Evolutionary conservation across 106 monocot genomes (phyloP).

Genomic region (Dactylorhiza incarnata): DNA sequence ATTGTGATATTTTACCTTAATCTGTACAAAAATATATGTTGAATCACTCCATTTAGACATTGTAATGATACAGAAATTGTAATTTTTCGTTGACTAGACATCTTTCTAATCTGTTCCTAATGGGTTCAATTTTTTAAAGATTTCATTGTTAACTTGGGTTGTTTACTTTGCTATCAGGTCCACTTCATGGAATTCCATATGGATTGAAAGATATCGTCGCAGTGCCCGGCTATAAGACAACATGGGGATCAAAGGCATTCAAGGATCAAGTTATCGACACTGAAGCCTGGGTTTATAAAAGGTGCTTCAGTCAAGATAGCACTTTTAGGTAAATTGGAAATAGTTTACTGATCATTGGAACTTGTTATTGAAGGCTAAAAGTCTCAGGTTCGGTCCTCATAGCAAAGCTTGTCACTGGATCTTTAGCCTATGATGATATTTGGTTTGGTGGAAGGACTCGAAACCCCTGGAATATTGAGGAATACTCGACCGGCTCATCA

Average conservation of each 20-base stretch:
- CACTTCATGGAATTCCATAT: slow-evolving; percentile 96
- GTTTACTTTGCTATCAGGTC: slow-evolving; percentile 33
- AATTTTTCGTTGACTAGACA: neutral
- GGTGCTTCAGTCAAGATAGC: slow-evolving; percentile 18
- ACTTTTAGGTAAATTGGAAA: neutral
- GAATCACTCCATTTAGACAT: neutral
- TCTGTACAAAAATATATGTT: neutral
- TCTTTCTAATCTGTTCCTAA: neutral
- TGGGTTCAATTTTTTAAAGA: neutral
- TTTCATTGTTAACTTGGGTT: neutral
- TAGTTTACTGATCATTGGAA: slow-evolving; percentile 3
- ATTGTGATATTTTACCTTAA: neutral
- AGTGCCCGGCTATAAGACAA: slow-evolving; percentile 77
- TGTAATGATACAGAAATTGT: neutral
- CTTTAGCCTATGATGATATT: slow-evolving; percentile 97
- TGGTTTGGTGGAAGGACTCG: slow-evolving; percentile 95
- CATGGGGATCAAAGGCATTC: slow-evolving; percentile 91
- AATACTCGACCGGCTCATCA: slow-evolving; percentile 93
- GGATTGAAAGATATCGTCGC: slow-evolving; percentile 88
- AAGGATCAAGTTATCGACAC: slow-evolving; percentile 69
- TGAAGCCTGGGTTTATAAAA: slow-evolving; percentile 94
- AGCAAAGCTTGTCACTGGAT: slow-evolving; percentile 83
- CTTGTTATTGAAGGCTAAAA: slow-evolving; percentile 43
- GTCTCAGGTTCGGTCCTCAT: slow-evolving; percentile 78
- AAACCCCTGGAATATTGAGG: slow-evolving; percentile 93